A percentile compares a stretch with the other conserved stretches of the same genome.
phyloP scores from a whole-genome alignment of 2,329 filamentous ascomycete genomes.

The Pseudopithomyces chartarum region DNA sequence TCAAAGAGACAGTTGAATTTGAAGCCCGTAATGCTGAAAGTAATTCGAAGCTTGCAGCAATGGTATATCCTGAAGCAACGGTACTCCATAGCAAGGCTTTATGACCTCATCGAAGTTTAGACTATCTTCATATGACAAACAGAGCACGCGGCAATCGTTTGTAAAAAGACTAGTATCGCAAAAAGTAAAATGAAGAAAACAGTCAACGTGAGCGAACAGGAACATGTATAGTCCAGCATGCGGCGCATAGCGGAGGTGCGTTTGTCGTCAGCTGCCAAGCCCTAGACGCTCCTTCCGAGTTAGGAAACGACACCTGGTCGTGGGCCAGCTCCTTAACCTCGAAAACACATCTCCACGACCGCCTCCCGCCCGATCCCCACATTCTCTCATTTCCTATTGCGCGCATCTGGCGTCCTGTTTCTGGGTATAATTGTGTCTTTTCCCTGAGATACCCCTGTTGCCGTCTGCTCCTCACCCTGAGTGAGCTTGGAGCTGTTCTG shows the following conservation, averaged over 20 bases:
- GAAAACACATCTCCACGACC: conserved; percentile 31
- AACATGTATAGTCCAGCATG: not conserved
- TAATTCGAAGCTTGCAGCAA: too few species aligned
- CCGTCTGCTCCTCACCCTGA: conserved; percentile 36
- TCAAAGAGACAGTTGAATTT: too few species aligned
- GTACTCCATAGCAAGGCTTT: too few species aligned
- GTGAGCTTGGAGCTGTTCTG: conserved; percentile 46
- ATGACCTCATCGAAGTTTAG: too few species aligned
- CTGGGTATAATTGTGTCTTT: conserved; percentile 43
- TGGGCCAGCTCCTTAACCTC: conserved; percentile 16
- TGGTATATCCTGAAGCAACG: too few species aligned
- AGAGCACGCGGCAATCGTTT: too few species aligned
- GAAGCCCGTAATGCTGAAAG: too few species aligned
- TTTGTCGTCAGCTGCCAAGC: not conserved
- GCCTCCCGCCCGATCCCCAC: conserved; percentile 28
- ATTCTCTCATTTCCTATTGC: conserved; percentile 43
- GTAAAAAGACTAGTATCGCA: too few species aligned
- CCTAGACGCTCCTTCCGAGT: conserved; percentile 7
- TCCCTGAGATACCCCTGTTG: conserved; percentile 38
- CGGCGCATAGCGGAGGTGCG: not conserved
- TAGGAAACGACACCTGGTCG: conserved; percentile 9
- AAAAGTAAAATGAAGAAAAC: too few species aligned
- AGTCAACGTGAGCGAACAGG: not conserved
- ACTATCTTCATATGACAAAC: too few species aligned
- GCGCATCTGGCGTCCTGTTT: conserved; percentile 45